These are phyloP conservation scores for Neoarthrinium moseri DNA, from an alignment of 2,329 filamentous ascomycete species.

Conservation along the genomic window DNA sequence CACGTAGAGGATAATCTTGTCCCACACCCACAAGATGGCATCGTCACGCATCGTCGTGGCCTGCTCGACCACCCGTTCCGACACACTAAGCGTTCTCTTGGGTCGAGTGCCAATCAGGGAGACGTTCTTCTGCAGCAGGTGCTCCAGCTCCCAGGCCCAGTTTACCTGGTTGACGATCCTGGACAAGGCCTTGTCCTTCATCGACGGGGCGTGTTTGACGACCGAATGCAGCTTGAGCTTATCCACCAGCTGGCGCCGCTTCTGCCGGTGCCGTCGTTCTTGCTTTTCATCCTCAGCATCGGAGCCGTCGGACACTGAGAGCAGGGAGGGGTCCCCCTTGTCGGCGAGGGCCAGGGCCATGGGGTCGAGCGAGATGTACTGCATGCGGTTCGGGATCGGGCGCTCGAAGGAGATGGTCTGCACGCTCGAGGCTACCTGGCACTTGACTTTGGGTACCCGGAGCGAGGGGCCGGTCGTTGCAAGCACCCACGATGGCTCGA, in stretches of 20 bases:
- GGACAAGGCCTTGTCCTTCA: slow-evolving; percentile 78
- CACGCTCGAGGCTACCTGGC: slow-evolving; percentile 68
- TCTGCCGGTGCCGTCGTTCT: slow-evolving; percentile 55
- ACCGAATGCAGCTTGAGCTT: slow-evolving; percentile 90
- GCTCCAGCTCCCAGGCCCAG: slow-evolving; percentile 87
- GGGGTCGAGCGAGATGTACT: slow-evolving; percentile 89
- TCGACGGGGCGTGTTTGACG: slow-evolving; percentile 69
- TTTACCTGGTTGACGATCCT: slow-evolving; percentile 92
- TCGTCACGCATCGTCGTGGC: slow-evolving; percentile 83
- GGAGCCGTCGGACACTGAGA: slow-evolving; percentile 43
- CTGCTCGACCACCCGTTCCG: slow-evolving; percentile 90
- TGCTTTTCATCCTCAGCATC: slow-evolving; percentile 73
- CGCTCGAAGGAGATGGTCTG: slow-evolving; percentile 89
- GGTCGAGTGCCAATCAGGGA: slow-evolving; percentile 78
- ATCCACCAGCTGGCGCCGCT: slow-evolving; percentile 68
- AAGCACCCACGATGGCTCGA: slow-evolving; percentile 70
- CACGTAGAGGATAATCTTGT: slow-evolving; percentile 70
- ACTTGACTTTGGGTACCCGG: slow-evolving; percentile 70
- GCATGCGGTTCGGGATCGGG: slow-evolving; percentile 84
- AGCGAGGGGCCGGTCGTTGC: slow-evolving; percentile 51
- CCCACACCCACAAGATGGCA: slow-evolving; percentile 65
- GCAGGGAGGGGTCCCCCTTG: slow-evolving; percentile 47
- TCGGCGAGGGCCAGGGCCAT: slow-evolving; percentile 85
- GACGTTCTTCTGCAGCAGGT: slow-evolving; percentile 84
- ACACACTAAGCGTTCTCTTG: slow-evolving; percentile 86